A percentile compares a stretch with the other conserved stretches of the same genome.
Evolutionary conservation across 2,329 filamentous ascomycete genomes (phyloP).

Genomic region (Pseudocercospora vitis): DNA sequence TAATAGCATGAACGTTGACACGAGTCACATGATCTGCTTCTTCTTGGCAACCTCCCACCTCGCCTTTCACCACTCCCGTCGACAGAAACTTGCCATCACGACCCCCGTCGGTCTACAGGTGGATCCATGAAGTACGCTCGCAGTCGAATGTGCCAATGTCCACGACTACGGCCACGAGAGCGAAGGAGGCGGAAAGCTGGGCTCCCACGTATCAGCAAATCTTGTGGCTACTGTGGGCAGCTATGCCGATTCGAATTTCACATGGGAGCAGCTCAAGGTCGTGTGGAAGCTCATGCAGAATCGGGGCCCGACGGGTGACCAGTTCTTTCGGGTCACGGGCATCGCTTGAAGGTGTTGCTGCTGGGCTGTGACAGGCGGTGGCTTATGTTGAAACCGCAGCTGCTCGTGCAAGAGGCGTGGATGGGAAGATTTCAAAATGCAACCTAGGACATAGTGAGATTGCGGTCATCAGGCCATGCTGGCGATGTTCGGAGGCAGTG

Average conservation of each 20-base stretch:
- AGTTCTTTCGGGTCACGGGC: background rate
- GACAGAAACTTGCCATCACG: background rate
- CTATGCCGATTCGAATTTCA: background rate
- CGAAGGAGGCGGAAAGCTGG: background rate
- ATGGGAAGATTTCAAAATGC: background rate
- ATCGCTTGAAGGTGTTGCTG: background rate
- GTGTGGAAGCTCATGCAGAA: background rate
- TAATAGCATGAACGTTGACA: too few species aligned
- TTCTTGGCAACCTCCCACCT: too few species aligned
- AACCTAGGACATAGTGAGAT: too few species aligned
- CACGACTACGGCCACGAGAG: background rate
- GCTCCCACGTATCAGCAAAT: background rate
- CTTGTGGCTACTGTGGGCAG: background rate
- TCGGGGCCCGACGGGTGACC: background rate
- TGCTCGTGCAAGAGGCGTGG: background rate
- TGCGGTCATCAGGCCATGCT: background rate
- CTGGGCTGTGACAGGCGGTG: background rate
- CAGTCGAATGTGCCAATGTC: background rate
- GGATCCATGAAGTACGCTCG: background rate
- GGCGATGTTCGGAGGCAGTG: background rate
- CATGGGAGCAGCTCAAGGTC: background rate
- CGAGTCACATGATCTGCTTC: too few species aligned
- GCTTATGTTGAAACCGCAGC: background rate
- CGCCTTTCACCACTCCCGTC: too few species aligned
- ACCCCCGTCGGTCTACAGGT: background rate